Base-by-base conservation (phyloP, 140 eudicot genomes). In the Oenanthe javanica region DNA sequence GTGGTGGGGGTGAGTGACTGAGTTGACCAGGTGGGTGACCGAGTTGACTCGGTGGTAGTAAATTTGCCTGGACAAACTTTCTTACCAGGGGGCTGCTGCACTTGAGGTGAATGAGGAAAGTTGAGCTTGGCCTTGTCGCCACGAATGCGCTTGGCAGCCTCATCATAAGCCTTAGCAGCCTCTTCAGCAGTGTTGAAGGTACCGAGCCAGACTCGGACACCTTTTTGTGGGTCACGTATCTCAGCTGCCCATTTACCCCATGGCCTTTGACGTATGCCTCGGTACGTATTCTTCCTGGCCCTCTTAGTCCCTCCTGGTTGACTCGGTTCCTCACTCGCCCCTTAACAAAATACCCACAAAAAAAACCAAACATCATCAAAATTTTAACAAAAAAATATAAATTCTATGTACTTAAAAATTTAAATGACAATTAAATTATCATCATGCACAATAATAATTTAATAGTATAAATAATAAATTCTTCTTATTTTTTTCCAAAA, bases 171-270 rank as follows among this genome's bases (percentile, higher is more conserved):
- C 78, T 47, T 61, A 67, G 97, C 97, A 0, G 97, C 97, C 77
- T 88, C 88, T 83, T 92, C 97, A 16, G 91, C 84, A 9, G 93
- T 78, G 88, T 85, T 83, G 89, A 83, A 92, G 9, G 97, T 92
- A 1, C 97, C 97, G 59, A 92, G 97, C 95, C 97, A 92, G 31
- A 88, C 93, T 63, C 97, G 84, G 67, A 77, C 88, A n/a, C 97
- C 97, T 61, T 90, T 88, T 0, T 66, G 84, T 4, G 97, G 97
- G 87, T 92, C 97, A 4, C 97, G 93, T 31, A 92, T 92, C 81
- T 92, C 97, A 31, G 97, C 91, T 14, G 97, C 97, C 97, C 97
- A 92, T 86, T 90, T 92, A 3, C 97, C 96, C 97, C 97, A 92
- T 75, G 97, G 97, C 84, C 97, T 86, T 81, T 92, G 95, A 76